Conservation (phyloP, 2,329 filamentous ascomycete species). For the Scedosporium apiospermum region DNA sequence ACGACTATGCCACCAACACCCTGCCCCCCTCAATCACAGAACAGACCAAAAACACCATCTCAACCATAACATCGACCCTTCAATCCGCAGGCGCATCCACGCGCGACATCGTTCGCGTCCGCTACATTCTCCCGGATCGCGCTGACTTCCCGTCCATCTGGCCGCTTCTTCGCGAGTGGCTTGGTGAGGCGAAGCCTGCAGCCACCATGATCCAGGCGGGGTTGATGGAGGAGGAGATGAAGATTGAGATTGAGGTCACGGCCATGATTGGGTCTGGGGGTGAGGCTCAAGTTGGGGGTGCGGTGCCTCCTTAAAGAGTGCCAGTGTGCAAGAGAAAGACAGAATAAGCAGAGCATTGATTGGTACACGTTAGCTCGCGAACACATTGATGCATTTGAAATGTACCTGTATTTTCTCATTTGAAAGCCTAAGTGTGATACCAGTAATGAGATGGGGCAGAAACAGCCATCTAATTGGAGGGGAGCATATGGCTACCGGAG, state of each 20-base stretch:
- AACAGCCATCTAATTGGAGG: too few species aligned
- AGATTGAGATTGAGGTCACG: constrained; percentile 34
- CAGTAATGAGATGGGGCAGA: too few species aligned
- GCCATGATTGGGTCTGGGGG: constrained; percentile 14
- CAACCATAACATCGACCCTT: constrained; percentile 36
- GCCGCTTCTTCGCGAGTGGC: constrained; percentile 39
- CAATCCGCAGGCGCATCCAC: constrained; percentile 30
- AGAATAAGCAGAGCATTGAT: background rate
- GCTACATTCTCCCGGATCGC: constrained; percentile 40
- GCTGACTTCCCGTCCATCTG: constrained; percentile 37
- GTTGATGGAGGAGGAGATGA: constrained; percentile 39
- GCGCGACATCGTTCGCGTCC: constrained; percentile 39
- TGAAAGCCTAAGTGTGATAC: too few species aligned
- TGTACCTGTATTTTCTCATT: too few species aligned
- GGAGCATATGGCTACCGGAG: too few species aligned
- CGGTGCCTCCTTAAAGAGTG: background rate
- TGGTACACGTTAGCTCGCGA: too few species aligned
- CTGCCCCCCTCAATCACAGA: constrained; percentile 34
- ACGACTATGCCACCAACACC: constrained; percentile 37
- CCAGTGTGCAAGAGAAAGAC: background rate
- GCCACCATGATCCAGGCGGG: constrained; percentile 43
- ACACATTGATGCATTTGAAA: too few species aligned
- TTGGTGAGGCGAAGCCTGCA: constrained; percentile 39
- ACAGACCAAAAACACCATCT: constrained; percentile 40
- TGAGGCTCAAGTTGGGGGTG: background rate